A percentile compares a stretch with the other conserved stretches of the same genome.
phyloP scores from a whole-genome alignment of 768 basidiomycete species.

The Kwoniella europaea region DNA sequence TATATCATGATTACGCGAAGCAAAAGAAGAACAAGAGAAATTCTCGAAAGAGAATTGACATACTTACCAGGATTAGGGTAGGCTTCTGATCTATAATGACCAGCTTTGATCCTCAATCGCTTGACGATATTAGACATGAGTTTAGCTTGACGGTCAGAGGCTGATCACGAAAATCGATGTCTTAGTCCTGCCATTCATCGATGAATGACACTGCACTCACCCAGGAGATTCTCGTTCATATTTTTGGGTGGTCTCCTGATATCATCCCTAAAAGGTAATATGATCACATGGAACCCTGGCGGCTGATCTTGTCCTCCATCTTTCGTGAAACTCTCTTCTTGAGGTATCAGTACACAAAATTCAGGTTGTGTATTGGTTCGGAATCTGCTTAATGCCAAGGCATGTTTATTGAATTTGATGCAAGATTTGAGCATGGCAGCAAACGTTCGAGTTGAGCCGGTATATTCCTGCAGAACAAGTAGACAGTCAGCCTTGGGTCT shows the following conservation, averaged over 20 bases:
- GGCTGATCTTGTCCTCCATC: conserved; percentile 76
- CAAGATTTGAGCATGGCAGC: conserved; percentile 82
- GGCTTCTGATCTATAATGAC: conserved; percentile 72
- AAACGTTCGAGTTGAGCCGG: conserved; percentile 92
- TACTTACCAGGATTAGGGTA: conserved; percentile 74
- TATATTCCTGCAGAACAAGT: conserved; percentile 61
- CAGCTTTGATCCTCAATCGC: conserved; percentile 77
- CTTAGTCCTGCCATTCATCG: too few species aligned
- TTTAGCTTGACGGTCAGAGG: conserved; percentile 70
- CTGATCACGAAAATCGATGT: conserved; percentile 58
- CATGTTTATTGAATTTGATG: conserved; percentile 79
- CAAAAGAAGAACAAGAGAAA: too few species aligned
- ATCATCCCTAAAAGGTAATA: conserved; percentile 93
- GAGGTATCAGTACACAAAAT: conserved; percentile 78
- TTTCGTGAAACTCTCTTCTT: conserved; percentile 72
- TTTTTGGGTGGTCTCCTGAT: conserved; percentile 72
- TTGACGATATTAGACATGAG: conserved; percentile 75
- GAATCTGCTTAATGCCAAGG: conserved; percentile 71
- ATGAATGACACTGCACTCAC: conserved; percentile 58
- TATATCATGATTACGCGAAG: too few species aligned
- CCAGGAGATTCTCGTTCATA: conserved; percentile 68
- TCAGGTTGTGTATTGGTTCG: conserved; percentile 74
- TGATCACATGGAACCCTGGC: conserved; percentile 89
- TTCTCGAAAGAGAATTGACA: not conserved
- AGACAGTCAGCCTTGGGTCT: not conserved